Conservation (phyloP, 2,329 filamentous ascomycete genomes). For the Xylariaceae sp. region DNA sequence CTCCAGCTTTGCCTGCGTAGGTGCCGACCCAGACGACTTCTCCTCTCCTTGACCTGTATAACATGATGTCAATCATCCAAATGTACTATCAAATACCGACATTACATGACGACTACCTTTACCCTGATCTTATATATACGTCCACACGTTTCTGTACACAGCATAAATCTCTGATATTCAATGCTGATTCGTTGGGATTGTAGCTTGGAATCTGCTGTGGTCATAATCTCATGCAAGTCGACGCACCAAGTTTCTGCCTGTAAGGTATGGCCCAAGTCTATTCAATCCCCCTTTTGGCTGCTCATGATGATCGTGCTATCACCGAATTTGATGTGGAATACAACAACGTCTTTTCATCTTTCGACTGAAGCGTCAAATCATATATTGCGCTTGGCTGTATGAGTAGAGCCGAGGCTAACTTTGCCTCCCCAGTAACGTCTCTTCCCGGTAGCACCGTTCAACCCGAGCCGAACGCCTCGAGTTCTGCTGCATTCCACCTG, state of each 20-base stretch:
- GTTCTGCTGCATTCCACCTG: slow-evolving; percentile 51
- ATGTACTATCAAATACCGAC: slow-evolving; percentile 46
- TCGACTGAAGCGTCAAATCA: slow-evolving; percentile 60
- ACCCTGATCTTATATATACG: slow-evolving; percentile 19
- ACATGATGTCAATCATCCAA: slow-evolving; percentile 38
- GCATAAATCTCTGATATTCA: neutral
- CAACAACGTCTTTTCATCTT: slow-evolving; percentile 76
- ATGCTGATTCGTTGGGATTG: no score
- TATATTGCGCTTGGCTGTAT: slow-evolving; percentile 15
- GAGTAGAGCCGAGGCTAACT: slow-evolving; percentile 9
- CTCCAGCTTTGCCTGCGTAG: neutral
- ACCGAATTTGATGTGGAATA: slow-evolving; percentile 66
- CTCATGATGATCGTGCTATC: slow-evolving; percentile 77
- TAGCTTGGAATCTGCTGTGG: neutral
- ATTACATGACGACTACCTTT: slow-evolving; percentile 33
- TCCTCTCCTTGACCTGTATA: slow-evolving; percentile 5
- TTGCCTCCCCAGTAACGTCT: neutral
- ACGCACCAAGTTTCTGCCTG: neutral
- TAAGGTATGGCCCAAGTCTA: slow-evolving; percentile 23
- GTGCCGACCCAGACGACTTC: neutral
- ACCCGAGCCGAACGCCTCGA: slow-evolving; percentile 47
- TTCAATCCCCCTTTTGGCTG: slow-evolving; percentile 19
- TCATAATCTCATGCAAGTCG: no score
- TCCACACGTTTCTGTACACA: slow-evolving; percentile 15
- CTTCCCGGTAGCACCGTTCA: slow-evolving; percentile 7